Percentiles rank a stretch among this genome's conserved stretches.
phyloP scores from a whole-genome alignment of 306 rosid genomes.

The Fragaria iinumae region DNA sequence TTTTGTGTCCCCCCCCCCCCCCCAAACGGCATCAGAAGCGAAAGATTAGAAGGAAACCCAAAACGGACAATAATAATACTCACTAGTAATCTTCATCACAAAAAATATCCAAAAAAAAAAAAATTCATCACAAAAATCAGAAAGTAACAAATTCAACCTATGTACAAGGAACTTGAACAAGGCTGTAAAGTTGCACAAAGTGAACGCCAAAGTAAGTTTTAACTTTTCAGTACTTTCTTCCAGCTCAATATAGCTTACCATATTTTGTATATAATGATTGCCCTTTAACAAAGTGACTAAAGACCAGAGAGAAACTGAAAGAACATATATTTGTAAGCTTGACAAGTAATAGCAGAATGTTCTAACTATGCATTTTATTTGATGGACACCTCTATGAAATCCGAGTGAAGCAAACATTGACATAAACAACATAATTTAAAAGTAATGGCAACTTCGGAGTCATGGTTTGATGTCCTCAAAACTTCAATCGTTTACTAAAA shows the following conservation, averaged over 20 bases:
- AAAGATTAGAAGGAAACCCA: background rate
- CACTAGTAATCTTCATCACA: too few relatives aligned
- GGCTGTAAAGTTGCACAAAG: background rate
- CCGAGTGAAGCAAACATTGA: background rate
- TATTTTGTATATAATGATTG: background rate
- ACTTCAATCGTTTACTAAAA: background rate
- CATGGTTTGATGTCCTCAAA: background rate
- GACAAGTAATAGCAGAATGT: too few relatives aligned
- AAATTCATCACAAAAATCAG: too few relatives aligned
- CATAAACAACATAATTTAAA: too few relatives aligned
- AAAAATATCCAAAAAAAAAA: too few relatives aligned
- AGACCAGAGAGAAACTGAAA: background rate
- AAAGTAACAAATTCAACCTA: background rate
- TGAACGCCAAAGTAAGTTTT: background rate
- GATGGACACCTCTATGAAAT: background rate
- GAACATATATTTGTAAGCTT: background rate
- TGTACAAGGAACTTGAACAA: background rate
- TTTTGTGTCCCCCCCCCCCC: background rate
- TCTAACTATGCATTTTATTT: background rate
- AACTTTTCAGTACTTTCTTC: background rate
- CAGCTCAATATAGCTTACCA: background rate
- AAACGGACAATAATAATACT: too few relatives aligned
- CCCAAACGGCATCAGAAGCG: background rate
- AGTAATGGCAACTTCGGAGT: background rate
- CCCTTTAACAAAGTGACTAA: background rate